A percentile compares a stretch with the other conserved stretches of the same genome.
phyloP scores from a whole-genome alignment of 140 eudicot species.

The Senecio squalidus region DNA sequence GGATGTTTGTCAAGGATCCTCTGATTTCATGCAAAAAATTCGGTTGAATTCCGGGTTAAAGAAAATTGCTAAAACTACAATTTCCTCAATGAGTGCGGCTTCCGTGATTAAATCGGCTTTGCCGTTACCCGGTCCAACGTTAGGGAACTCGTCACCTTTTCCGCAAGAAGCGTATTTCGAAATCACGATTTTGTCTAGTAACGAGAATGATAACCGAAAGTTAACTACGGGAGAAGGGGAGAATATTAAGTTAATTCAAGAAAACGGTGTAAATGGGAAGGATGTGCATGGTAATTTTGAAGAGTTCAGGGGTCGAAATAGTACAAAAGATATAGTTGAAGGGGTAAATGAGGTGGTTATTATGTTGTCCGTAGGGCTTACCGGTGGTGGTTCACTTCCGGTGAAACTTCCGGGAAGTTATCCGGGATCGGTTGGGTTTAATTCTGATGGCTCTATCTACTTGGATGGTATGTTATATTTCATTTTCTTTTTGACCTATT shows the following conservation, averaged over 20 bases:
- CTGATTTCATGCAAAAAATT: constrained; percentile 85
- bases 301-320: constrained; percentile 29
- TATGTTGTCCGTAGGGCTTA: constrained; percentile 53
- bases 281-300: constrained; percentile 35
- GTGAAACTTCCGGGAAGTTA: constrained; percentile 68
- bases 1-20: constrained; percentile 81
- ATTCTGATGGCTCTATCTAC: constrained; percentile 74
- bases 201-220: constrained; percentile 11
- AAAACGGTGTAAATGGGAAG: constrained; percentile 14
- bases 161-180: constrained; percentile 94
- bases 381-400: constrained; percentile 48
- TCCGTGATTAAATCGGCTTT: constrained; percentile 48
- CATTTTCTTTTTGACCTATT: not conserved
- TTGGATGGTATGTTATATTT: constrained; percentile 61
- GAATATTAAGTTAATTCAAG: constrained; percentile 42
- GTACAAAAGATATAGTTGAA: constrained; percentile 20
- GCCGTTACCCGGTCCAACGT: constrained; percentile 85
- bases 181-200: constrained; percentile 43
- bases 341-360: constrained; percentile 26
- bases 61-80: constrained; percentile 12
- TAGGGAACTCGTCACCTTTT: constrained; percentile 58
- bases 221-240: constrained; percentile 43
- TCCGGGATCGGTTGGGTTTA: constrained; percentile 79
- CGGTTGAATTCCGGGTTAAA: constrained; percentile 50
- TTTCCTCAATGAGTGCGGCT: constrained; percentile 21